phyloP scores from a whole-genome alignment of 352 stramenopile species.

The Pythium aphanidermatum region DNA sequence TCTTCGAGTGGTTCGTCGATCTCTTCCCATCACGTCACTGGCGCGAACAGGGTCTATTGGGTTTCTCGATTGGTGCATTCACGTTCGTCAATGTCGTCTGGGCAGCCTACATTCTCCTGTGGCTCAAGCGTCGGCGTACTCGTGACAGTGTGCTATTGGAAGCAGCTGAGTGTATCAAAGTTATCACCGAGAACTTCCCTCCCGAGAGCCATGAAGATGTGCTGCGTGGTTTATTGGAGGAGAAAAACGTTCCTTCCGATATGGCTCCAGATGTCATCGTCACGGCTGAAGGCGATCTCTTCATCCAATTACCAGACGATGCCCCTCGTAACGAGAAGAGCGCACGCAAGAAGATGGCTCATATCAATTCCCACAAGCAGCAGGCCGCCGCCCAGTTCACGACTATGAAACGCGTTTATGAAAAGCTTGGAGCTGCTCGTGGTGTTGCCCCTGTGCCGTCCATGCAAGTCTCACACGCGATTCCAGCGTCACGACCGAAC shows the following conservation, averaged over 20 bases:
- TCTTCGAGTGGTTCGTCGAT: conserved; percentile 33
- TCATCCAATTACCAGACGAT: conserved; percentile 15
- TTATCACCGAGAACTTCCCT: conserved; percentile 27
- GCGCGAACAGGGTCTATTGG: conserved; percentile 28
- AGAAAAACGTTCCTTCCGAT: conserved; percentile 13
- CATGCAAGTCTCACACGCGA: no score
- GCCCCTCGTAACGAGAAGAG: conserved; percentile 3
- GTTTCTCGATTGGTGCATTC: conserved; percentile 31
- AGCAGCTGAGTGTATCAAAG: conserved; percentile 32
- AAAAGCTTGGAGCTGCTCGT: no score
- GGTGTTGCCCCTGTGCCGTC: no score
- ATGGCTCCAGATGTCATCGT: no score
- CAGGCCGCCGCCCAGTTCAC: no score
- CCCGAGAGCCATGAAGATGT: conserved; percentile 18
- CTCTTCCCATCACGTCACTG: conserved; percentile 11
- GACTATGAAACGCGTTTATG: no score
- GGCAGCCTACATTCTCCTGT: conserved; percentile 20
- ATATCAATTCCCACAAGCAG: no score
- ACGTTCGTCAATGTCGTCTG: conserved; percentile 37
- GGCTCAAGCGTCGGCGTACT: conserved; percentile 24
- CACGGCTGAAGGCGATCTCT: conserved; percentile 12
- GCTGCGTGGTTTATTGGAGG: conserved; percentile 18
- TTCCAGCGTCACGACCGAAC: no score
- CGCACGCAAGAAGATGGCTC: no score
- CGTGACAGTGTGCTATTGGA: conserved; percentile 20